Base-by-base conservation (phyloP, 768 basidiomycete genomes). In the Podaxis sp. region DNA sequence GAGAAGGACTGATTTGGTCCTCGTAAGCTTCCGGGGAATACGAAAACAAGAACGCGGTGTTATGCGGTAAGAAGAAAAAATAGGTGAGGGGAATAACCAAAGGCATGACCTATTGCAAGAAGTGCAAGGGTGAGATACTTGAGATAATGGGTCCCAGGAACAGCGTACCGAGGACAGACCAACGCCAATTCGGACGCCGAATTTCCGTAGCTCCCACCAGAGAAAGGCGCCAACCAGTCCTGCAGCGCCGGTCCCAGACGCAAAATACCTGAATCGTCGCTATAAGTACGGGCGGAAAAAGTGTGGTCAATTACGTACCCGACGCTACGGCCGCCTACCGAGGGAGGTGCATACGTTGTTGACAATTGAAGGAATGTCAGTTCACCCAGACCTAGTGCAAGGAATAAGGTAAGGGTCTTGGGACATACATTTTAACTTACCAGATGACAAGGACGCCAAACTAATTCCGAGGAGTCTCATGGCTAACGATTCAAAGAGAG, bases 331-430 rank as follows among this genome's bases (percentile, higher is more conserved):
- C 91, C 91, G 5, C 86, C 87, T 44, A 89, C 71, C n/a, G 87
- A 84, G 1, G 82, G 78, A 1, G 88, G 88, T 49, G 83, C 73
- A 69, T 88, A 94, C 1, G 88, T 88, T 2, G 91, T 93, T 0
- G 93, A 95, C n/a, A 96, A 77, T 77, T 99, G 96, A 1, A 99
- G 78, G 72, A 94, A 98, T 0, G 96, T 97, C 59, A 99, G 74
- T 74, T 99, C 97, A 20, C 97, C 97, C 8, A 99, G 78, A 8
- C 96, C 92, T 93, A 10, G n/a, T 63, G 44, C 28, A 28, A 60
- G n/a, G 17, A 30, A 4, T 48, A 2, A 55, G 48, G 37, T 53
- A 15, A 10, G 2, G 2, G n/a, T 22, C 50, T 64, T 33, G n/a
- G 66, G 55, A 28, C 56, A 11, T 49, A 49, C n/a, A 48, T 22